These are phyloP conservation scores for Penicillium oxalicum DNA, from an alignment of 2,329 filamentous ascomycete genomes.

Conservation along the genomic window DNA sequence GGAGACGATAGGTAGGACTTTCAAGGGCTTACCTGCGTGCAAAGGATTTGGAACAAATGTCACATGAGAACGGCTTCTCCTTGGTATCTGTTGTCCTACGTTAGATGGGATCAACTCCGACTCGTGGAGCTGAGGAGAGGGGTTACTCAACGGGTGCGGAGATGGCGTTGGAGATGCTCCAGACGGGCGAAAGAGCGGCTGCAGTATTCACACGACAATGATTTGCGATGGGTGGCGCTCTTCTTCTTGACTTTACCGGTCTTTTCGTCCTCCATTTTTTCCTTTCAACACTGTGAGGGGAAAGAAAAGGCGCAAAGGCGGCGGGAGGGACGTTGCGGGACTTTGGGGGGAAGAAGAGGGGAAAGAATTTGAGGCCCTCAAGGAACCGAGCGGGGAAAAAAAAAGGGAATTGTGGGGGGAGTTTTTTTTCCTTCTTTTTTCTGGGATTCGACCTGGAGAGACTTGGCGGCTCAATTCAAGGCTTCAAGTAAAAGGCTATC, in stretches of 20 bases:
- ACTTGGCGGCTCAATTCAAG: not conserved
- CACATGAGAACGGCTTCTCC: slow-evolving; percentile 47
- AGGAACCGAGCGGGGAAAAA: slow-evolving; percentile 30
- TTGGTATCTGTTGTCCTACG: slow-evolving; percentile 39
- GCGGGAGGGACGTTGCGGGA: slow-evolving; percentile 11
- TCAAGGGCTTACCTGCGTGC: slow-evolving; percentile 37
- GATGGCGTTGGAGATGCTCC: slow-evolving; percentile 48
- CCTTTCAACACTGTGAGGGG: not conserved
- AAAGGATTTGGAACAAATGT: slow-evolving; percentile 46
- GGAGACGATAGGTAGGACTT: not conserved
- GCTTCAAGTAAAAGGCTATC: too few relatives aligned
- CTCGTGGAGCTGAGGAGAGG: slow-evolving; percentile 13
- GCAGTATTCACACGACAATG: slow-evolving; percentile 45
- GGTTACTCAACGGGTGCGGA: slow-evolving; percentile 46
- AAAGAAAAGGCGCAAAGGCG: slow-evolving; percentile 1
- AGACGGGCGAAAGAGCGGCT: slow-evolving; percentile 44
- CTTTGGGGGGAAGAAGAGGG: slow-evolving; percentile 20
- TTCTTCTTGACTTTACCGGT: slow-evolving; percentile 39
- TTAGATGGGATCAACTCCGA: slow-evolving; percentile 15
- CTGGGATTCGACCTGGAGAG: not conserved
- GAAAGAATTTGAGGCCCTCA: slow-evolving; percentile 21
- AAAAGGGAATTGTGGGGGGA: slow-evolving; percentile 31
- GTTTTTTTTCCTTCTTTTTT: slow-evolving; percentile 8
- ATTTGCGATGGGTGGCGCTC: slow-evolving; percentile 39
- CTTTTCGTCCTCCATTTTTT: slow-evolving; percentile 37